A percentile compares a stretch with the other conserved stretches of the same genome.
Evolutionary conservation across 2,329 filamentous ascomycete genomes (phyloP).

Genomic region (Fusarium keratoplasticum): DNA sequence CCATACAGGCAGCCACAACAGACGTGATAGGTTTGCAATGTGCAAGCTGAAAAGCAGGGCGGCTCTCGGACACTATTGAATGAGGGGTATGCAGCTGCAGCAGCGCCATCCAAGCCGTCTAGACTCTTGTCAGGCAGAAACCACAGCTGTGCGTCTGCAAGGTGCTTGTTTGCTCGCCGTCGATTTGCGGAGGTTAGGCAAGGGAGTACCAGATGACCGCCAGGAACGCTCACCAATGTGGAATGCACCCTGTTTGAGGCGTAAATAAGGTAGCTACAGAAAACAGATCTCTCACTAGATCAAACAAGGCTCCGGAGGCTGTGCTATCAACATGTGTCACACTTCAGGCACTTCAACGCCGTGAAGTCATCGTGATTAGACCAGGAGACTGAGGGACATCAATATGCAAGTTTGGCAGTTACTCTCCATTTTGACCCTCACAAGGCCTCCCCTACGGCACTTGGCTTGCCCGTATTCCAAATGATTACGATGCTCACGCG

Average conservation of each 20-base stretch:
- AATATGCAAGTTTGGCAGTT: not conserved
- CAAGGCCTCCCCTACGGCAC: fast-evolving
- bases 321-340: not conserved
- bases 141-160: not conserved
- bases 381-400: not conserved
- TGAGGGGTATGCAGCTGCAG: not conserved
- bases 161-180: not conserved
- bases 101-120: not conserved
- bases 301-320: not conserved
- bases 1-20: not conserved
- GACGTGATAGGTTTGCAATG: not conserved
- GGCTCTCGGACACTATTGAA: not conserved
- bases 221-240: not conserved
- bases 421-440: not conserved
- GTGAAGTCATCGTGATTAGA: not conserved
- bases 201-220: not conserved
- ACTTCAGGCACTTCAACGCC: too few relatives aligned
- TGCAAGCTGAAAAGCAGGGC: not conserved
- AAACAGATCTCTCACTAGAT: not conserved
- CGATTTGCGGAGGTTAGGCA: not conserved
- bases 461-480: not conserved
- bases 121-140: not conserved
- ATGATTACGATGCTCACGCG: not conserved
- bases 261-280: not conserved
- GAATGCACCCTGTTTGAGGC: not conserved